These are phyloP conservation scores for Neofusicoccum kwambonambiense DNA, from an alignment of 2,329 filamentous ascomycete species.

Conservation along the genomic window DNA sequence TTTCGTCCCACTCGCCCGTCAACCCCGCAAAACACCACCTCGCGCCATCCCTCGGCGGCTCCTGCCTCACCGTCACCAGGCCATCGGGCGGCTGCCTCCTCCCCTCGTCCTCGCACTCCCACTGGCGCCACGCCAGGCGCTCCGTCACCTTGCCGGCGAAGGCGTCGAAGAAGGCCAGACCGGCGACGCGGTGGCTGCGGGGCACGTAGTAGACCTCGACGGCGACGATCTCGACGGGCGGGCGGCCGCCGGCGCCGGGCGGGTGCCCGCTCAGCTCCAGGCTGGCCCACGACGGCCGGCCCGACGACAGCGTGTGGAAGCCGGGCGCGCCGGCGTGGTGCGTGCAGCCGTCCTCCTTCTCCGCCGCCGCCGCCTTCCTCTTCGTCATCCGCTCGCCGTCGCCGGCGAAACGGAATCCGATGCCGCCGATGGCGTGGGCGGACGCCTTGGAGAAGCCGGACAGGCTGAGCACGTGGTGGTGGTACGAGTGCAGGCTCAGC, in stretches of 20 bases:
- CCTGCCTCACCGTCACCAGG: constrained; percentile 23
- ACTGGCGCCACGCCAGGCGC: constrained; percentile 27
- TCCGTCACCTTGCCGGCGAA: constrained; percentile 22
- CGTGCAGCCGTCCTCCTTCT: constrained; percentile 24
- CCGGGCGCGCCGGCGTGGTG: constrained; percentile 24
- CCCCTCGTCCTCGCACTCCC: constrained; percentile 21
- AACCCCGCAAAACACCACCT: constrained; percentile 30
- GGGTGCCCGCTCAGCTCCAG: constrained; percentile 18
- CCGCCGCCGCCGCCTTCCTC: constrained; percentile 18
- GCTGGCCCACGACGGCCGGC: neutral
- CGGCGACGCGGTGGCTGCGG: constrained; percentile 26
- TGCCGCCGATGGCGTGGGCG: constrained; percentile 26
- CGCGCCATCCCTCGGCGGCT: constrained; percentile 29
- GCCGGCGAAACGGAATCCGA: constrained; percentile 23
- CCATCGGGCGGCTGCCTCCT: constrained; percentile 23
- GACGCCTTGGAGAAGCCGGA: constrained; percentile 22
- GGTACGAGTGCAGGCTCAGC: constrained; percentile 28
- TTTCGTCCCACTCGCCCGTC: constrained; percentile 23
- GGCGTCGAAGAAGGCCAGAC: constrained; percentile 27
- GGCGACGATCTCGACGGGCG: constrained; percentile 26
- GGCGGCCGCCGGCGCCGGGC: neutral
- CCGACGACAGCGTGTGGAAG: neutral
- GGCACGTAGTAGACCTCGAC: constrained; percentile 30
- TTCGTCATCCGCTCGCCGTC: neutral
- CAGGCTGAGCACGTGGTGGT: constrained; percentile 21